Base-by-base conservation (phyloP, 306 rosid species). In the Myrica gale region DNA sequence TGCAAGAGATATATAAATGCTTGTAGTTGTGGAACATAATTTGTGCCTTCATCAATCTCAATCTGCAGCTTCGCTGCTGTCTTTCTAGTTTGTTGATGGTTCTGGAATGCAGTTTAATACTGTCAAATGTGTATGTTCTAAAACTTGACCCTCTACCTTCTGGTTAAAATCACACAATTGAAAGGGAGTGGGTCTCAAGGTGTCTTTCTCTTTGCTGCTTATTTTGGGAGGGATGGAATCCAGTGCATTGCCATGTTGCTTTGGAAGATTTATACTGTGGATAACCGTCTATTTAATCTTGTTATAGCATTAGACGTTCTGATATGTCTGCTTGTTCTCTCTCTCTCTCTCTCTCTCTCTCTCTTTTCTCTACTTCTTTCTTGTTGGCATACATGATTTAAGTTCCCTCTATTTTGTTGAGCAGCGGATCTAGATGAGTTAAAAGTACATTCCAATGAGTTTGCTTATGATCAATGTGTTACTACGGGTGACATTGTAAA, bases 401-500 rank as follows among this genome's bases (percentile, higher is more conserved):
- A 26, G 47, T 65, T 65, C 37, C 50, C 17, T 41, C 68, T 32
- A 37, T 56, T 74, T 45, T 46, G 53, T 75, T 76, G 71, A 77
- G 62, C 93, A 96, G 99, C 90, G 70, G 96, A 80, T 77, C 84
- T 92, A 61, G 71, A 79, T 17, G 89, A 88, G 82, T 81, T 90
- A 84, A 77, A 74, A 73, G 84, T 92, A 56, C 91, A 92, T 80
- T 91, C 98, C 68, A 96, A 96, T 75, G 99, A 90, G 85, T 86
- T 96, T 80, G 50, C 75, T 69, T 92, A 87, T 43, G 90, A 89
- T 79, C 92, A 75, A 54, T 87, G 91, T 56, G 50, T 87, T 77
- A 88, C 99, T 66, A 89, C 99, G 8, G 99, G 99, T 45, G 89
- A 89, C 78, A 87, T 96, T 73, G 85, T 82, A 53, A 89, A 84